Conservation (phyloP, 2,329 filamentous ascomycete genomes). For the Colletotrichum graminicola region DNA sequence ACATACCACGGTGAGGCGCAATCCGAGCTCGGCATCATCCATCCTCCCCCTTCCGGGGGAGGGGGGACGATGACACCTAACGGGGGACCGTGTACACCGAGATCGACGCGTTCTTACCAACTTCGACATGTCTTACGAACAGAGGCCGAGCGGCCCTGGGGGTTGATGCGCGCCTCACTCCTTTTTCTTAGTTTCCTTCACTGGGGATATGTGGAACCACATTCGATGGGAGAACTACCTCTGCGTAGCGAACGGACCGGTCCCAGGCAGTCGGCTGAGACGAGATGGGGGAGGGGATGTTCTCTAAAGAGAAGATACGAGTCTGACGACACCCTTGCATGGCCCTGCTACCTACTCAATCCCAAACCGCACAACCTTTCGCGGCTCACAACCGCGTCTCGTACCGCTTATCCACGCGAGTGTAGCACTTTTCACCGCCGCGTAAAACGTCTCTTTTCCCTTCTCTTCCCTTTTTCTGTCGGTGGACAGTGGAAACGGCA, state of each 20-base stretch:
- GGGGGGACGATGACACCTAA: neutral
- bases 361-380: conserved; percentile 37
- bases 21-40: conserved; percentile 1
- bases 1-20: conserved; percentile 20
- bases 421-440: conserved; percentile 22
- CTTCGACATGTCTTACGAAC: conserved; percentile 8
- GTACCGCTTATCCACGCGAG: conserved; percentile 21
- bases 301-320: conserved; percentile 27
- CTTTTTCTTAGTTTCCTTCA: neutral
- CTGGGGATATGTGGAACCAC: neutral
- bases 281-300: neutral
- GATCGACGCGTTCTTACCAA: conserved; percentile 8
- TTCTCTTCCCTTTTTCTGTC: neutral
- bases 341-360: conserved; percentile 31
- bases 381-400: conserved; percentile 22
- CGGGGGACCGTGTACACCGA: neutral
- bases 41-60: neutral
- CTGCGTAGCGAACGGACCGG: conserved; percentile 20
- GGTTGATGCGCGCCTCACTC: neutral
- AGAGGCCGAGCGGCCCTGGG: neutral
- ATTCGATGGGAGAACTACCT: neutral
- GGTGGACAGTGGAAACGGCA: conserved; percentile 13
- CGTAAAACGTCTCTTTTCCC: conserved; percentile 8
- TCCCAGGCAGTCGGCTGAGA: conserved; percentile 13
- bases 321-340: conserved; percentile 37